These are phyloP conservation scores for Micromonas commoda DNA, from an alignment of 139 green algal species.

Conservation along the genomic window DNA sequence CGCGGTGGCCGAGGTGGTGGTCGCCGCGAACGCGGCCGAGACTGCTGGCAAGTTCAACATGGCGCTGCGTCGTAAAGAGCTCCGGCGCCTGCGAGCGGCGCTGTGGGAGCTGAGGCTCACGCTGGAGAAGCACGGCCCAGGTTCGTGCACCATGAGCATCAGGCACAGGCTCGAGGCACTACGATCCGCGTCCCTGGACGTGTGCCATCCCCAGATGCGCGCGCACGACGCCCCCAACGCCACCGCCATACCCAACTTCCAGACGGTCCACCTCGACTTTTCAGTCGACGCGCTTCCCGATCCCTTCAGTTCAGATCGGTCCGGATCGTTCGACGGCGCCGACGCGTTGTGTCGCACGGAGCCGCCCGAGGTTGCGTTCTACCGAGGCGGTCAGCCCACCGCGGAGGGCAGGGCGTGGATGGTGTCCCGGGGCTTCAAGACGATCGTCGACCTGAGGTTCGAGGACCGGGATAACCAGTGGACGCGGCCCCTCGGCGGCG, in stretches of 20 bases:
- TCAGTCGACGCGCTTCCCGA: neutral
- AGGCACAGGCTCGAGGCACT: constrained; percentile 15
- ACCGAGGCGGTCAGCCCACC: constrained; percentile 17
- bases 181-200: constrained; percentile 4
- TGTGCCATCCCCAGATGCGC: neutral
- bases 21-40: neutral
- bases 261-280: neutral
- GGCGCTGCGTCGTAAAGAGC: constrained; percentile 3
- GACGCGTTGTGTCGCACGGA: too few relatives aligned
- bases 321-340: neutral
- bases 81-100: neutral
- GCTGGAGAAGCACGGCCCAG: neutral
- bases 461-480: constrained; percentile 18
- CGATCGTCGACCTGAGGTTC: constrained; percentile 4
- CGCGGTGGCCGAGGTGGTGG: neutral
- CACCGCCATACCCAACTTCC: constrained; percentile 20
- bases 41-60: constrained; percentile 1
- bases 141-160: neutral
- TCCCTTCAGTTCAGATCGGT: neutral
- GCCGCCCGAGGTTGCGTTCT: neutral
- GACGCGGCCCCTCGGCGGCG: constrained; percentile 1
- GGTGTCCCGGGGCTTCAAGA: neutral
- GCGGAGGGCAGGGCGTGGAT: constrained; percentile 18
- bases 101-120: constrained; percentile 8
- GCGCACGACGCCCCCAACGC: neutral